Base-by-base conservation (phyloP, 495 filamentous ascomycete genomes). In the Sordaria brevicollis region DNA sequence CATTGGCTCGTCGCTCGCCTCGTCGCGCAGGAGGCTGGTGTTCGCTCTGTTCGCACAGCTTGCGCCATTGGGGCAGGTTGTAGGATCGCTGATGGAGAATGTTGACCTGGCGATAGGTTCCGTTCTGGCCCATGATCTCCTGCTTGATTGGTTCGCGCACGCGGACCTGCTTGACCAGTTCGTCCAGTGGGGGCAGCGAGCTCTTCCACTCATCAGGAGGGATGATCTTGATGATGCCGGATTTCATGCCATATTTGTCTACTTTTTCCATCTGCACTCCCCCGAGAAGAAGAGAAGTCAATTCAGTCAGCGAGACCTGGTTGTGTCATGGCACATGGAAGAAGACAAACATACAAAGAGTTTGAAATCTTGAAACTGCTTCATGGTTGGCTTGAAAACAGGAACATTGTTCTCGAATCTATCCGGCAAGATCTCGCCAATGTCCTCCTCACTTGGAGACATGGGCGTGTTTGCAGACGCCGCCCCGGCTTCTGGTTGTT, bases 101-200 rank as follows among this genome's bases (percentile, higher is more conserved):
- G 75, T 99, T 99, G 75, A 93, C 91, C 74, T 98, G 96, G 33
- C 94, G 93, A 76, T 97, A 99, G 36, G 90, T 94, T 34, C 96
- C 95, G 74, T 94, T 91, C 66, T 89, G 92, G 10, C 94, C 96
- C 83, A 93, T 92, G 77, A 98, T 98, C 74, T 99, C 95, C 76
- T 99, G 95, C 76, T 91, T 95, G 78, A 99, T 98, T 10, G 95
- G 95, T 72, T 98, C 96, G 83, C 93, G 95, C 74, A 97, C 93
- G 70, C 89, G 90, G 76, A 99, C 92, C 67, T 90, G 89, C 80
- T 97, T 97, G 70, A 99, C 88, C 68, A 90, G 85, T 74, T 97
- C 91, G 73, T 95, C 88, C 71, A 97, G 88, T 36, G 86, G 78
- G 21, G 92, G 90, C 31, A 94, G 88, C 31, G 88, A 81, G 71